Base-by-base conservation (phyloP, 148 eudicot species). In the Bassia scoparia region DNA sequence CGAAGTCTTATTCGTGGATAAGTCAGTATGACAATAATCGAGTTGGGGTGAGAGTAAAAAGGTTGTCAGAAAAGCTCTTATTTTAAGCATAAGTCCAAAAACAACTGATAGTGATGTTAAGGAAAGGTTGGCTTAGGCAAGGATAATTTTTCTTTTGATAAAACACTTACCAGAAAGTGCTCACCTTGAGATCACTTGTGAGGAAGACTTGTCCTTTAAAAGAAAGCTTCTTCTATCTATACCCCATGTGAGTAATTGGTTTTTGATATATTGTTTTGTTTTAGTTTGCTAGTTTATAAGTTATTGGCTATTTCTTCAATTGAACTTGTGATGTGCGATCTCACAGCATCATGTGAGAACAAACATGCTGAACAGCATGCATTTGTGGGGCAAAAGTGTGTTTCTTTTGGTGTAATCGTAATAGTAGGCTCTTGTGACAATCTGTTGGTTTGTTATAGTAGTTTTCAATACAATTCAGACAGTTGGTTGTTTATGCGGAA, bases 1-100 rank as follows among this genome's bases (percentile, higher is more conserved):
- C 87, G 84, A 72, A 88, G 92, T 83, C 89, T 41, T 90, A 88
- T 87, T 88, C 82, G 74, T 79, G 84, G 80, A 78, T 64, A 87
- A 81, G 41, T 31, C 58, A 64, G 71, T n/a, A 77, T 66, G 84
- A 71, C 53, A 60, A 56, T 72, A 79, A 49, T 70, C n/a, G 66
- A 46, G n/a, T 79, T 77, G 46, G 77, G 67, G 23, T n/a, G 71
- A 71, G 73, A 76, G 72, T 72, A 84, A 81, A 44, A 81, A 79
- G 83, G 70, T 55, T 26, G 69, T 76, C 50, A 79, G 71, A 84
- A 84, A 74, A 86, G 93, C 77, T 84, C 93, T 62, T 85, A 83
- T 78, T 89, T 90, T 81, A 80, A 72, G 81, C 79, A 71, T 7
- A 84, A 86, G 70, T 59, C 78, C 38, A 80, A 77, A n/a, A 52